A percentile compares a stretch with the other conserved stretches of the same genome.
phyloP scores from a whole-genome alignment of 805 yeast genomes.

The Wickerhamomyces kurtzmanii region DNA sequence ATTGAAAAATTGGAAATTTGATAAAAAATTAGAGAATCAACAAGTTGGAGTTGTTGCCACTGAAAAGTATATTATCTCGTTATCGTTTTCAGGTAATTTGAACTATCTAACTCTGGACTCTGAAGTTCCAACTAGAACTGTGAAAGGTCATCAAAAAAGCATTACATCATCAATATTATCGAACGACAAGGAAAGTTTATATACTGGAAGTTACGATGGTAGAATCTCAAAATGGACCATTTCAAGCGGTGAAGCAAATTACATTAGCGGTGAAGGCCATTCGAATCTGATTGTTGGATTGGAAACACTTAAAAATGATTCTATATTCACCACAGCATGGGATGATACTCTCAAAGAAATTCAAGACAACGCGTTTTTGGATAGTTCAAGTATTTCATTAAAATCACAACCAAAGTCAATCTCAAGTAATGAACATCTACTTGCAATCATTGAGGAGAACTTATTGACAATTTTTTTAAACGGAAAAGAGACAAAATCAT shows the following conservation, averaged over 20 bases:
- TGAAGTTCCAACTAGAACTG: conserved; percentile 19
- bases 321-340: conserved; percentile 68
- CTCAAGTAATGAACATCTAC: conserved; percentile 22
- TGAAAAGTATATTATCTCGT: conserved; percentile 47
- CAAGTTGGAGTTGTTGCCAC: conserved; percentile 73
- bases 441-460: conserved; percentile 33
- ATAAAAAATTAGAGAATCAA: conserved; percentile 46
- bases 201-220: conserved; percentile 82
- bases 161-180: conserved; percentile 56
- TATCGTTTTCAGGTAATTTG: conserved; percentile 66
- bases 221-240: conserved; percentile 51
- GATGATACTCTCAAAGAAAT: conserved; percentile 60
- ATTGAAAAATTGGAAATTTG: conserved; percentile 40
- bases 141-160: conserved; percentile 77
- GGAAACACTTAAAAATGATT: conserved; percentile 17
- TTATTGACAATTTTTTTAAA: conserved; percentile 21
- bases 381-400: conserved; percentile 14
- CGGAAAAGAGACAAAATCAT: conserved; percentile 19
- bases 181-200: conserved; percentile 19
- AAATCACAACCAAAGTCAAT: conserved; percentile 43
- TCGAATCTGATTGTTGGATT: conserved; percentile 56
- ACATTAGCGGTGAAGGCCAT: conserved; percentile 34
- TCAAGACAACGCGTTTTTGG: conserved; percentile 18
- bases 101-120: conserved; percentile 41
- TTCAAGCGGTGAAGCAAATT: conserved; percentile 23